Conservation (phyloP, 208 protist species). For the Acanthamoeba royreba region DNA sequence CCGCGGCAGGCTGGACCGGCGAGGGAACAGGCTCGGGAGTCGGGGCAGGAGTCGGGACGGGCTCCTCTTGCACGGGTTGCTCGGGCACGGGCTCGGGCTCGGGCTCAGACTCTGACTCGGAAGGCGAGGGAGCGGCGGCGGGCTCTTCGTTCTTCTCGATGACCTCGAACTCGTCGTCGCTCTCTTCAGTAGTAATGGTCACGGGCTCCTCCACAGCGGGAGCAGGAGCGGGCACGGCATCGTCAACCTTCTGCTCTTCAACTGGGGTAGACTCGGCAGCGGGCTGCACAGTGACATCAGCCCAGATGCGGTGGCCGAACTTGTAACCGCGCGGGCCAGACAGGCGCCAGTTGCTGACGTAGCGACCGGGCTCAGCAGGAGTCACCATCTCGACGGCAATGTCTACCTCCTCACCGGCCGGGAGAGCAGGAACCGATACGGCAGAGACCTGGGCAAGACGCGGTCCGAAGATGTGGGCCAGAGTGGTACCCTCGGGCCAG, state of each 20-base stretch:
- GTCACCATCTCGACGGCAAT: background rate
- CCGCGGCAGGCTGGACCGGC: too few relatives aligned
- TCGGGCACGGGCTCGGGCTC: background rate
- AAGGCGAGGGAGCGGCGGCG: too few relatives aligned
- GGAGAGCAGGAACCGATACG: background rate
- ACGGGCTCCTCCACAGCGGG: background rate
- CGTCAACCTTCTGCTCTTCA: background rate
- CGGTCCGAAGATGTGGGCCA: conserved; percentile 32
- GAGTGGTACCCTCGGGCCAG: conserved; percentile 32
- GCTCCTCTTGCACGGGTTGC: background rate
- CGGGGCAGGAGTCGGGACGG: background rate
- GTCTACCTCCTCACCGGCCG: background rate
- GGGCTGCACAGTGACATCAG: background rate
- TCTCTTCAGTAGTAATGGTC: background rate
- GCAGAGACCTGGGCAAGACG: background rate
- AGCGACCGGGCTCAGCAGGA: background rate
- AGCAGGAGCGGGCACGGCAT: background rate
- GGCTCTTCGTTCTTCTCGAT: background rate
- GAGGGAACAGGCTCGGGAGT: too few relatives aligned
- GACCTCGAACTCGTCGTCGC: background rate
- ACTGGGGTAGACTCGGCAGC: background rate
- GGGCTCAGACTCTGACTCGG: too few relatives aligned
- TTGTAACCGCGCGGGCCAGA: background rate
- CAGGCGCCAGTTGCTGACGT: background rate
- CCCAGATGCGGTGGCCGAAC: background rate